A percentile compares a stretch with the other conserved stretches of the same genome.
These are phyloP conservation scores for Rhizopogon salebrosus DNA, from an alignment of 768 basidiomycete genomes.

Conservation along the genomic window DNA sequence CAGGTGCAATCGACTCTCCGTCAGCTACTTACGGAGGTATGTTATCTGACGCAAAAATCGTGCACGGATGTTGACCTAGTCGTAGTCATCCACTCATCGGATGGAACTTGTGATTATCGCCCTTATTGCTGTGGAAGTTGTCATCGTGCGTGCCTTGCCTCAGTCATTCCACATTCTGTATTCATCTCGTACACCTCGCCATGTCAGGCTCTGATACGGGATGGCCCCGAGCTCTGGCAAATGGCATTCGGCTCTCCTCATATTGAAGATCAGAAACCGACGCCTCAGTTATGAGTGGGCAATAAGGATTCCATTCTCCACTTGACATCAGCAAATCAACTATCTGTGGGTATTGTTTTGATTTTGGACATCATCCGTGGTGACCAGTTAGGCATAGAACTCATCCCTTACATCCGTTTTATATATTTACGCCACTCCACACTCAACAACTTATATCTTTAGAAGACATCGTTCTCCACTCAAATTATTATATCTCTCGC, in stretches of 20 bases:
- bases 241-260: conserved; percentile 30
- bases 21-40: conserved; percentile 80
- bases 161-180: background rate
- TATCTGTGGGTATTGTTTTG: background rate
- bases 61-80: background rate
- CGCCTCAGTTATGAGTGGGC: background rate
- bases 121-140: conserved; percentile 92
- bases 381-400: background rate
- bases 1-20: conserved; percentile 84
- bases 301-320: background rate
- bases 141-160: conserved; percentile 55
- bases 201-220: conserved; percentile 64
- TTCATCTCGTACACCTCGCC: background rate
- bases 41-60: background rate
- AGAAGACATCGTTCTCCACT: background rate
- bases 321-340: background rate
- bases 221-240: conserved; percentile 73
- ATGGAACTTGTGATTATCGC: conserved; percentile 96
- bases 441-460: background rate
- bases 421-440: background rate
- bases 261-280: conserved; percentile 6
- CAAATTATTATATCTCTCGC: background rate
- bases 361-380: background rate
- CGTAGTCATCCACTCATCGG: conserved; percentile 78
- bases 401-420: background rate